phyloP scores from a whole-genome alignment of 495 filamentous ascomycete genomes.

The Podospora australis region DNA sequence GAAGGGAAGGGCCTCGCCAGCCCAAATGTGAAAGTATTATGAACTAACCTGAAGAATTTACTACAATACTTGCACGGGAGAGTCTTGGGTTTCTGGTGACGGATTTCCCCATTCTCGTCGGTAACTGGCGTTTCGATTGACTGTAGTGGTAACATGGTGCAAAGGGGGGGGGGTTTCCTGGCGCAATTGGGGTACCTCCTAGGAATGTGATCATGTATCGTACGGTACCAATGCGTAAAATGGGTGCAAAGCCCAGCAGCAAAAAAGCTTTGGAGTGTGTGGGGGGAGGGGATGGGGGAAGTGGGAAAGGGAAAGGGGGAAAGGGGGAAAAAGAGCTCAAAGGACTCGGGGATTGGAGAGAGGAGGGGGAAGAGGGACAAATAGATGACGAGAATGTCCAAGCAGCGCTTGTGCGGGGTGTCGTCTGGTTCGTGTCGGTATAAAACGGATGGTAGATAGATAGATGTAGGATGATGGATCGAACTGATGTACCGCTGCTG shows the following conservation, averaged over 20 bases:
- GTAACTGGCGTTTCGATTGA: constrained; percentile 42
- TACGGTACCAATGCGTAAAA: constrained; percentile 15
- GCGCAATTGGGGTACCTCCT: constrained; percentile 34
- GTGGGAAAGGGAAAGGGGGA: constrained; percentile 14
- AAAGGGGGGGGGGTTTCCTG: constrained; percentile 16
- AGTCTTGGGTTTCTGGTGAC: constrained; percentile 48
- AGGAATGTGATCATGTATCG: constrained; percentile 22
- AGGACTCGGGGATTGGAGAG: neutral
- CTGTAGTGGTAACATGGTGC: constrained; percentile 43
- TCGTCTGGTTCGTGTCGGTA: constrained; percentile 7
- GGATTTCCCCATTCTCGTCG: constrained; percentile 41
- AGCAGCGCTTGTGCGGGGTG: constrained; percentile 22
- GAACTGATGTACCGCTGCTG: too few species aligned
- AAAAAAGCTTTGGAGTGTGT: neutral
- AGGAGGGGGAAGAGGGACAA: constrained; percentile 11
- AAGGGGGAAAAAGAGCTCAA: neutral
- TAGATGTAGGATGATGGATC: too few species aligned
- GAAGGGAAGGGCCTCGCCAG: constrained; percentile 17
- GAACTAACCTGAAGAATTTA: constrained; percentile 48
- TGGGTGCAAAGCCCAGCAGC: constrained; percentile 1
- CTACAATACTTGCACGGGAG: constrained; percentile 51
- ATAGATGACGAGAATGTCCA: constrained; percentile 10
- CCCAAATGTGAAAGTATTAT: neutral
- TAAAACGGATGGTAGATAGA: constrained; percentile 9
- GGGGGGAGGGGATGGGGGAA: constrained; percentile 12